Evolutionary conservation across 176 grass and related monocot genomes (phyloP), one percentile per base, ranked within the genome.

Genomic region (Aegilops sharonensis): DNA sequence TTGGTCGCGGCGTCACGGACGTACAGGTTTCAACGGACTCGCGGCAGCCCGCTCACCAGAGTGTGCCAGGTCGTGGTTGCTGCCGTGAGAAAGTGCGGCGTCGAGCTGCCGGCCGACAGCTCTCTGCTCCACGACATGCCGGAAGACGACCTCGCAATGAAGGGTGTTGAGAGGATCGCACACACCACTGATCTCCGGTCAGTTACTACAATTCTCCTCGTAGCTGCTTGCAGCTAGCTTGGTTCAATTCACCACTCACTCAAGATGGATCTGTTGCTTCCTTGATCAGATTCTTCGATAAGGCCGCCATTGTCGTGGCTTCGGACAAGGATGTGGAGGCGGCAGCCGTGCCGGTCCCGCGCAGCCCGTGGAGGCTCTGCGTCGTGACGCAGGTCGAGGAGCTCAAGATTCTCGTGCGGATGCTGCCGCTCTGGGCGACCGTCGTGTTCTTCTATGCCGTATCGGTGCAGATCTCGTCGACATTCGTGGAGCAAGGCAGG

Each of bases 241-340:
- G 69, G 10, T 40, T 5, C 0, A 5, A 40, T 42, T 72, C 4
- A 48, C 11, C 48, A 52, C 24, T 72, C 39, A 71, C 68, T 24
- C 17, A 2, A 3, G 6, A 70, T 17, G 42, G 36, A 66, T 76
- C 25, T 64, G 29, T 3, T 52, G 24, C 12, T 76, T 11, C 0
- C 1, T 4, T 47, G 62, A 47, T 69, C 45, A 87, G 85, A 34
- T 87, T 87, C 85, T 87, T 87, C 37, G 78, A 87, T 78, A 87
- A 81, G 68, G 85, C 85, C 2, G 85, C 85, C 57, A 18, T 39
- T 23, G 42, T 87, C 5, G 18, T 6, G 68, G 25, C 56, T 35
- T 70, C 78, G 0, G 78, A 81, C 3, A 63, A 75, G 13, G 69
- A 23, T 12, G 31, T 7, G 57, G 7, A 9, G 40, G 57, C 3